phyloP scores from a whole-genome alignment of 2,329 filamentous ascomycete species.

The Colletotrichum acutatum region DNA sequence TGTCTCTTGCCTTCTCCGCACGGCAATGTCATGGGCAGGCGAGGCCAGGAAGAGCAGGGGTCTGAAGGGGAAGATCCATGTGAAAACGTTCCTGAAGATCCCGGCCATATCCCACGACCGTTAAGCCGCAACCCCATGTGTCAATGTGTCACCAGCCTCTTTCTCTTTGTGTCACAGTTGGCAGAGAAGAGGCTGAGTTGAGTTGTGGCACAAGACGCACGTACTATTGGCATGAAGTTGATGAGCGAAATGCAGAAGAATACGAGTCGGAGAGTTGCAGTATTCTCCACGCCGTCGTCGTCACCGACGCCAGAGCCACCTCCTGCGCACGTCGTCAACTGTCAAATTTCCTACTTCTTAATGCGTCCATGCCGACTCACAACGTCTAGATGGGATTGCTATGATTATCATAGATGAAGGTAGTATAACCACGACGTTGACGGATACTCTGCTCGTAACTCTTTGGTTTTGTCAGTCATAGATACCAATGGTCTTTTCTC shows the following conservation, averaged over 20 bases:
- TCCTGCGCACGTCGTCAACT: constrained; percentile 15
- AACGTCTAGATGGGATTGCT: background rate
- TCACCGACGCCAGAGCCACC: constrained; percentile 25
- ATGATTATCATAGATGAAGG: background rate
- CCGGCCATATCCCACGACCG: constrained; percentile 25
- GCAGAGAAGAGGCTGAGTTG: constrained; percentile 31
- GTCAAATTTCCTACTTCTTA: constrained; percentile 25
- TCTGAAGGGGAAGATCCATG: constrained; percentile 9
- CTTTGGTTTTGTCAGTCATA: background rate
- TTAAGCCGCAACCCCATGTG: constrained; percentile 28
- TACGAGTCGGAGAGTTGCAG: constrained; percentile 27
- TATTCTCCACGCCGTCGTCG: constrained; percentile 27
- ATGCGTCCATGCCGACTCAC: constrained; percentile 22
- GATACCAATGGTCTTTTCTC: background rate
- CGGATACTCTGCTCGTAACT: background rate
- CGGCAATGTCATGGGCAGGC: background rate
- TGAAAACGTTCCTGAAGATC: constrained; percentile 33
- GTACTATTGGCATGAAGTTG: constrained; percentile 32
- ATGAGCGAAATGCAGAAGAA: constrained; percentile 14
- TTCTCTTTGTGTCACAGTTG: background rate
- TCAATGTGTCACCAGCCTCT: constrained; percentile 25
- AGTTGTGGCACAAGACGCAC: constrained; percentile 26
- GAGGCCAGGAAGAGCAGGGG: constrained; percentile 7
- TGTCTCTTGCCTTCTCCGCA: constrained; percentile 22
- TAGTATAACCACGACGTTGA: constrained; percentile 1